These are phyloP conservation scores for Pseudogymnoascus sp. DNA, from an alignment of 2,329 filamentous ascomycete species.

Conservation along the genomic window DNA sequence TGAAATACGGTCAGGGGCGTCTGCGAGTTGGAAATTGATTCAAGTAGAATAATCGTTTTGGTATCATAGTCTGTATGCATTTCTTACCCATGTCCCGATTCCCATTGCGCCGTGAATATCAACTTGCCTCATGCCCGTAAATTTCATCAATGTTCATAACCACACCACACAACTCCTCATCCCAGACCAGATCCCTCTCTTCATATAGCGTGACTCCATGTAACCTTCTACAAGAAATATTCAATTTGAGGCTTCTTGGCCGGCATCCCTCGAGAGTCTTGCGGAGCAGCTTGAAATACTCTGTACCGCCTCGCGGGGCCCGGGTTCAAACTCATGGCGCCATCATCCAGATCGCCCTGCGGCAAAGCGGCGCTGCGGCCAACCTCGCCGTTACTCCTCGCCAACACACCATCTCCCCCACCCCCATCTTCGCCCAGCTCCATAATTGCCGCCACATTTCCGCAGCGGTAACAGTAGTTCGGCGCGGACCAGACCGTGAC, in stretches of 20 bases:
- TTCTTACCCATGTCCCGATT: slow-evolving; percentile 2
- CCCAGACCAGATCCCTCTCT: neutral
- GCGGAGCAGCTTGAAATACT: slow-evolving; percentile 93
- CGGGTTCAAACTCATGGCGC: slow-evolving; percentile 44
- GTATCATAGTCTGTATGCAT: slow-evolving; percentile 9
- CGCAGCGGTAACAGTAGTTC: slow-evolving; percentile 94
- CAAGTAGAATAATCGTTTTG: slow-evolving; percentile 4
- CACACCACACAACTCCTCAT: neutral
- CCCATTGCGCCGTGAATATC: neutral
- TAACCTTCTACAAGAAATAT: slow-evolving; percentile 65
- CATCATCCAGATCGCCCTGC: slow-evolving; percentile 43
- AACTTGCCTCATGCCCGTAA: neutral
- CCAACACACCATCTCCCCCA: slow-evolving; percentile 46
- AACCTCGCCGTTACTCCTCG: slow-evolving; percentile 36
- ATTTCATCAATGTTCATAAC: slow-evolving; percentile 5
- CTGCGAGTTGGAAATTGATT: neutral
- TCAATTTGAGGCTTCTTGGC: slow-evolving; percentile 97
- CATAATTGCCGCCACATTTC: slow-evolving; percentile 90
- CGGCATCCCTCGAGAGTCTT: slow-evolving; percentile 94
- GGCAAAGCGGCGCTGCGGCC: slow-evolving; percentile 41
- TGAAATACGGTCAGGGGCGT: neutral
- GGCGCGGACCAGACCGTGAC: slow-evolving; percentile 98
- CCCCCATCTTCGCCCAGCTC: slow-evolving; percentile 85
- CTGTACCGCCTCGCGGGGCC: slow-evolving; percentile 86
- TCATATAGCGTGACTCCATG: neutral